A percentile compares a stretch with the other conserved stretches of the same genome.
Conservation (phyloP, 78 protist species). For the Andalucia godoyi region DNA sequence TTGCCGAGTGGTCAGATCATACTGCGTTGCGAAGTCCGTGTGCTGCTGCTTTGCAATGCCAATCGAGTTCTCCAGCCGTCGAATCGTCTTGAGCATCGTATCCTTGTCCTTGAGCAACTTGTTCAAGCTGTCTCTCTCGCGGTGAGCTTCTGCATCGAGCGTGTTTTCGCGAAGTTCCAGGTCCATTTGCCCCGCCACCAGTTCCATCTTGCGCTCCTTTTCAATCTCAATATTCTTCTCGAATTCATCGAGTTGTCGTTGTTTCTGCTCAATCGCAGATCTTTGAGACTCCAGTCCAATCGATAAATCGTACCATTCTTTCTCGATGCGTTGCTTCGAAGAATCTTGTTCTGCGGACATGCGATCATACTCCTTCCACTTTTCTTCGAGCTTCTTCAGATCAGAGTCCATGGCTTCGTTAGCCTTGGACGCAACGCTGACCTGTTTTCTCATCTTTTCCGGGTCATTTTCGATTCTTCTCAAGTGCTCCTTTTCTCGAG, state of each 20-base stretch:
- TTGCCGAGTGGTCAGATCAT: constrained; percentile 3
- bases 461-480: constrained; percentile 4
- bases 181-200: background rate
- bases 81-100: background rate
- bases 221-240: background rate
- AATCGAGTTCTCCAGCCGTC: background rate
- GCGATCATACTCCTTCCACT: background rate
- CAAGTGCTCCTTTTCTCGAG: background rate
- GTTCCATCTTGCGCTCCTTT: background rate
- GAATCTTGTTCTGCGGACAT: background rate
- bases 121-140: background rate
- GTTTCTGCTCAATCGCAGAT: background rate
- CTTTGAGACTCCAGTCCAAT: background rate
- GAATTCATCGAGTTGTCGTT: background rate
- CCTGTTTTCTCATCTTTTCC: constrained; percentile 8
- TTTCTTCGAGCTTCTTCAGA: background rate
- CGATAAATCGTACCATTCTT: background rate
- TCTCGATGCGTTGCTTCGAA: background rate
- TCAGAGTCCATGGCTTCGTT: background rate
- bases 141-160: background rate
- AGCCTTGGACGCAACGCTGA: constrained; percentile 13
- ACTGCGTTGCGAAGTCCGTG: background rate
- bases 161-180: background rate
- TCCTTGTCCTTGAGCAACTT: background rate
- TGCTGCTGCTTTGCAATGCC: background rate